Evolutionary conservation across 371 early-diverging fungal genomes (phyloP).

Genomic region (Mucor plumbeus): DNA sequence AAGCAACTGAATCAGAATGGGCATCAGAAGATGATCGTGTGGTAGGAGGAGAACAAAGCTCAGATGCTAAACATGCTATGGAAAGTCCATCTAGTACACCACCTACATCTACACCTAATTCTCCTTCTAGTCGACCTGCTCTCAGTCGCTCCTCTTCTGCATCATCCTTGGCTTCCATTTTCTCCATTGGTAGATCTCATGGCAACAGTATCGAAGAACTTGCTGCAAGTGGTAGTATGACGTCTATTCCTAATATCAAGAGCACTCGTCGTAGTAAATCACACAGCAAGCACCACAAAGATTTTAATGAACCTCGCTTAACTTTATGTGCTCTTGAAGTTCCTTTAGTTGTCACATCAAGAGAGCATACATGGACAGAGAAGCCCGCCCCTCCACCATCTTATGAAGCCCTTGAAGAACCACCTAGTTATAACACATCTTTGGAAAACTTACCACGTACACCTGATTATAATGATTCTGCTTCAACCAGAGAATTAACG

Average conservation of each 20-base stretch:
- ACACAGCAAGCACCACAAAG: constrained; percentile 14
- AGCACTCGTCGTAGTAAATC: constrained; percentile 14
- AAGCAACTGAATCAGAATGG: constrained; percentile 32
- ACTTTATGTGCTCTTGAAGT: constrained; percentile 46
- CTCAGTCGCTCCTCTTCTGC: constrained; percentile 48
- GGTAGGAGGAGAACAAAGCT: constrained; percentile 7
- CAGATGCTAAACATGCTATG: constrained; percentile 10
- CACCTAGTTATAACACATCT: constrained; percentile 44
- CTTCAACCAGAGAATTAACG: constrained; percentile 1
- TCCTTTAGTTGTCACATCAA: constrained; percentile 50
- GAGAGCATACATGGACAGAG: constrained; percentile 47
- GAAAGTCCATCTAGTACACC: constrained; percentile 22
- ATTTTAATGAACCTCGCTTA: constrained; percentile 21
- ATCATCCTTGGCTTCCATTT: constrained; percentile 53
- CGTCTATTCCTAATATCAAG: constrained; percentile 27
- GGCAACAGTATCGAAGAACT: constrained; percentile 11
- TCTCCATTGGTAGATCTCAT: constrained; percentile 43
- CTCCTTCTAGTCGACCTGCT: constrained; percentile 36
- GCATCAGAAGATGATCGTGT: constrained; percentile 31
- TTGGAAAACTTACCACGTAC: constrained; percentile 44
- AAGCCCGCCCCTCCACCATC: constrained; percentile 35
- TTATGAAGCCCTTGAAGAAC: constrained; percentile 42
- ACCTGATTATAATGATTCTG: constrained; percentile 35
- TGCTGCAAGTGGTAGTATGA: constrained; percentile 14
- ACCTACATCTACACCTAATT: constrained; percentile 13